These are phyloP conservation scores for Ophiocordyceps australis DNA, from an alignment of 2,329 filamentous ascomycete species.

Conservation along the genomic window DNA sequence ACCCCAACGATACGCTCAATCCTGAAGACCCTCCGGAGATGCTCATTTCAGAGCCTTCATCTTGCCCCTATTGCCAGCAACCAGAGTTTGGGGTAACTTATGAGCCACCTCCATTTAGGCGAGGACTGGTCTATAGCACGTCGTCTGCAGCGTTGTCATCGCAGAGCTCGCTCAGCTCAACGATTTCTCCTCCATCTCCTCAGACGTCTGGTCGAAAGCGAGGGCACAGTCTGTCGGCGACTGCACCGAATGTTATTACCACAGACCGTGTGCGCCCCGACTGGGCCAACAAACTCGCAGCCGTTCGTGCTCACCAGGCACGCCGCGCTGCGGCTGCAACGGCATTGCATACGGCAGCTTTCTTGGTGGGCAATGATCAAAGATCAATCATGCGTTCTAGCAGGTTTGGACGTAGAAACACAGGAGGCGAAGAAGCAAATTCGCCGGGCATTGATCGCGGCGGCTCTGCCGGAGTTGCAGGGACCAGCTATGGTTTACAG, in stretches of 20 bases:
- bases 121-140: conserved; percentile 56
- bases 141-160: conserved; percentile 65
- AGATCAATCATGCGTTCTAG: conserved; percentile 25
- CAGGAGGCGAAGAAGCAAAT: conserved; percentile 16
- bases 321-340: conserved; percentile 83
- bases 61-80: conserved; percentile 89
- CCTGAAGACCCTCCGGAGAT: conserved; percentile 38
- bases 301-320: conserved; percentile 70
- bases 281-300: conserved; percentile 77
- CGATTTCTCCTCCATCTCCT: conserved; percentile 21
- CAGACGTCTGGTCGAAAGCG: conserved; percentile 22
- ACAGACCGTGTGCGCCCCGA: conserved; percentile 87
- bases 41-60: conserved; percentile 77
- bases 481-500: conserved; percentile 8
- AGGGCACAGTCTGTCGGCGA: conserved; percentile 55
- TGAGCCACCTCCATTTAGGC: conserved; percentile 70
- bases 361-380: conserved; percentile 52
- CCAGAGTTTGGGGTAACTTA: conserved; percentile 96
- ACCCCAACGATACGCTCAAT: conserved; percentile 16
- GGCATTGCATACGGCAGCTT: conserved; percentile 85
- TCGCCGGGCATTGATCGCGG: conserved; percentile 8
- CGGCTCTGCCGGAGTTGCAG: conserved; percentile 4
- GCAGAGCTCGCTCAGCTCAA: conserved; percentile 57
- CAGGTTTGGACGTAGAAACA: conserved; percentile 38
- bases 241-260: conserved; percentile 70